phyloP scores from a whole-genome alignment of 495 filamentous ascomycete species.

The Aspergillus homomorphus region DNA sequence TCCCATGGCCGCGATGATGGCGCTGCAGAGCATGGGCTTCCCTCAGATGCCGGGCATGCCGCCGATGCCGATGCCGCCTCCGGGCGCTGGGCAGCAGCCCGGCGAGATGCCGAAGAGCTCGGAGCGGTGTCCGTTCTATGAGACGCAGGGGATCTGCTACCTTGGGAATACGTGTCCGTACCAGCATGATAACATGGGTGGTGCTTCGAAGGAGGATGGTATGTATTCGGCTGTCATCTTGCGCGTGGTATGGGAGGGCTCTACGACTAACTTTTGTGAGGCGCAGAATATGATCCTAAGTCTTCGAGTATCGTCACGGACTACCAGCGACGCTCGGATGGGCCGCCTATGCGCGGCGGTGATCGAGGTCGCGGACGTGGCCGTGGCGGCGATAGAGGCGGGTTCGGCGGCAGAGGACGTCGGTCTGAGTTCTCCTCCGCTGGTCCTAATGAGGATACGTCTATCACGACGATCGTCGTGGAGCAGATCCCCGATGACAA shows the following conservation, averaged over 20 bases:
- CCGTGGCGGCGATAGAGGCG: constrained; percentile 46
- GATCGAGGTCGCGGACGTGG: constrained; percentile 46
- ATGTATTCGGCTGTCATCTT: constrained; percentile 18
- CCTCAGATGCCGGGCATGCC: constrained; percentile 55
- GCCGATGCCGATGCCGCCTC: constrained; percentile 42
- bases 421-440: constrained; percentile 70
- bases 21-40: constrained; percentile 67
- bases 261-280: constrained; percentile 19
- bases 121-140: constrained; percentile 79
- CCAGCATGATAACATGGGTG: constrained; percentile 69
- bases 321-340: constrained; percentile 20
- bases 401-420: constrained; percentile 47
- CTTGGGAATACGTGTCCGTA: constrained; percentile 74
- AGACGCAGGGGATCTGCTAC: constrained; percentile 82
- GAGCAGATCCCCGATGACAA: constrained; percentile 91
- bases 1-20: constrained; percentile 67
- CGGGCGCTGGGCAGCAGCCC: constrained; percentile 26
- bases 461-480: constrained; percentile 78
- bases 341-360: constrained; percentile 30
- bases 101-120: constrained; percentile 41
- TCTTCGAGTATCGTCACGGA: constrained; percentile 53
- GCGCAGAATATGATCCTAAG: constrained; percentile 80
- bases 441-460: constrained; percentile 70
- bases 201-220: constrained; percentile 51
- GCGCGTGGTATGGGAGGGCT: neutral